phyloP scores from a whole-genome alignment of 1,284 basidiomycete species.

The Sparassis latifolia region DNA sequence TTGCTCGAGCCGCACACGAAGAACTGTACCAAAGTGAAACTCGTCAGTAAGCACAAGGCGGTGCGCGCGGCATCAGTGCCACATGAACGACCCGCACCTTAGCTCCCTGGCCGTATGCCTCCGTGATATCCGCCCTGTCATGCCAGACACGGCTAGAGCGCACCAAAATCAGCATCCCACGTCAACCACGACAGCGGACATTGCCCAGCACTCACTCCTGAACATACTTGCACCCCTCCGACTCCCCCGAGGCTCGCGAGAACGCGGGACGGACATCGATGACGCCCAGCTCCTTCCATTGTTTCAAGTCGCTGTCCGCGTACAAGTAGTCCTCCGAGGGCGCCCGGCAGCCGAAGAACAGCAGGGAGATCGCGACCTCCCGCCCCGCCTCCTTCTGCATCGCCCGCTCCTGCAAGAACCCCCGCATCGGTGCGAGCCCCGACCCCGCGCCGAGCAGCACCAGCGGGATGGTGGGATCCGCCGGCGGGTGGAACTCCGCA shows the following conservation, averaged over 20 bases:
- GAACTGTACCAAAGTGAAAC: conserved; percentile 22
- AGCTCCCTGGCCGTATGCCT: conserved; percentile 32
- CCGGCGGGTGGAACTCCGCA: conserved; percentile 41
- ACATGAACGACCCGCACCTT: conserved; percentile 30
- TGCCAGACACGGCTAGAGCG: conserved; percentile 34
- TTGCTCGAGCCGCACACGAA: conserved; percentile 39
- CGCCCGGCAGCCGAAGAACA: conserved; percentile 46
- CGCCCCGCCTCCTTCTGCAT: conserved; percentile 40
- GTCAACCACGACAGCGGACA: conserved; percentile 36
- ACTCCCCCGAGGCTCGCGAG: conserved; percentile 31
- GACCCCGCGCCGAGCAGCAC: conserved; percentile 46
- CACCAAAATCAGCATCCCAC: conserved; percentile 12
- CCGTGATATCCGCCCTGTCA: conserved; percentile 29
- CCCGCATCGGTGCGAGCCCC: conserved; percentile 44
- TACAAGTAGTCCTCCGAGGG: conserved; percentile 41
- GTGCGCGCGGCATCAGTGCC: background rate
- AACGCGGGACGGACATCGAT: conserved; percentile 47
- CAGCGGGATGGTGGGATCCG: conserved; percentile 36
- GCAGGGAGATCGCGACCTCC: conserved; percentile 30
- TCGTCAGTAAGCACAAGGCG: background rate
- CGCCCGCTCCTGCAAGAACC: conserved; percentile 46
- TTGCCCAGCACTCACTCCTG: conserved; percentile 41
- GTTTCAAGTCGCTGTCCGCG: conserved; percentile 32
- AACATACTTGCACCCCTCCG: conserved; percentile 41
- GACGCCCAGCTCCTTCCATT: conserved; percentile 38